Evolutionary conservation across 345 rosid genomes (phyloP).

Genomic region (Salix dunnii): DNA sequence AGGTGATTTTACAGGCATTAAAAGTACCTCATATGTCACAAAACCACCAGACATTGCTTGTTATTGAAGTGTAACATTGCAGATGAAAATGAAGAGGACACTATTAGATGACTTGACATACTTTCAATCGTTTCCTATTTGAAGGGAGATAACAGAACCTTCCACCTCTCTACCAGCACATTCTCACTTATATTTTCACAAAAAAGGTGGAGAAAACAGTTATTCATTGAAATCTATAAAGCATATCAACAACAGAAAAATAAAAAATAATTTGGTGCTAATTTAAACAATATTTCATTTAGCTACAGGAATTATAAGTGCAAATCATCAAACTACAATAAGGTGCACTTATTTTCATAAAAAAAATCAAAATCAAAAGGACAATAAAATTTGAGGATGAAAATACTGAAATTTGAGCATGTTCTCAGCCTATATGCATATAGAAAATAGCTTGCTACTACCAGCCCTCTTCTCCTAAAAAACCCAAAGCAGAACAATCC

Average conservation of each 20-base stretch:
- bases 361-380: background rate
- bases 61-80: constrained; percentile 63
- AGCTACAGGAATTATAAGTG: background rate
- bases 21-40: constrained; percentile 68
- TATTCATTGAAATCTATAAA: background rate
- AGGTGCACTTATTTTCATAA: too few relatives aligned
- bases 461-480: too few relatives aligned
- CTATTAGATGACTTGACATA: background rate
- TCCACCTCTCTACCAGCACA: background rate
- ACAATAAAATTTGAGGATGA: background rate
- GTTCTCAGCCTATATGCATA: too few relatives aligned
- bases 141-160: background rate
- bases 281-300: background rate
- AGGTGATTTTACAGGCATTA: background rate
- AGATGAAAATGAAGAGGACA: constrained; percentile 25
- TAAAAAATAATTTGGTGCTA: background rate
- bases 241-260: background rate
- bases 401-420: background rate
- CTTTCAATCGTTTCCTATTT: background rate
- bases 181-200: background rate
- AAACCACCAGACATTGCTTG: constrained; percentile 49
- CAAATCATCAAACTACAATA: background rate
- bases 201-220: background rate
- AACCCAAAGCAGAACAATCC: too few relatives aligned
- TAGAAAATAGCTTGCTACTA: too few relatives aligned